Percentiles rank a stretch among this genome's conserved stretches.
phyloP scores from a whole-genome alignment of 805 yeast species.

The Nakazawaea wickerhamii region DNA sequence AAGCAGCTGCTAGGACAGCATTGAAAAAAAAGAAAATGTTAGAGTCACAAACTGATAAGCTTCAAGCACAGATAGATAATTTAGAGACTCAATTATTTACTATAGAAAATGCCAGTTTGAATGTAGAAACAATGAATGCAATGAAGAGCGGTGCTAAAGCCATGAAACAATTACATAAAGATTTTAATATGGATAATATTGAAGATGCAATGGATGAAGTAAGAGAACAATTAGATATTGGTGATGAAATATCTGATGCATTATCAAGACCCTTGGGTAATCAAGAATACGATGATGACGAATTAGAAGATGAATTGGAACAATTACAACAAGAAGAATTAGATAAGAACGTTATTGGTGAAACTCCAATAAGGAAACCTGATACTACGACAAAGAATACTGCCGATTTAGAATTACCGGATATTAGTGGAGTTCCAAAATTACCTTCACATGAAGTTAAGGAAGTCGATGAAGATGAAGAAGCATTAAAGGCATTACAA shows the following conservation, averaged over 20 bases:
- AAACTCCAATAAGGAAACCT: constrained; percentile 32
- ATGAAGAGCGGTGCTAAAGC: constrained; percentile 98
- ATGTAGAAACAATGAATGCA: constrained; percentile 96
- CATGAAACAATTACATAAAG: constrained; percentile 93
- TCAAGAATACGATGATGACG: constrained; percentile 81
- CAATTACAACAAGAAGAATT: constrained; percentile 78
- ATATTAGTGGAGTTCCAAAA: constrained; percentile 38
- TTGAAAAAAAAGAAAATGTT: constrained; percentile 81
- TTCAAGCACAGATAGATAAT: constrained; percentile 84
- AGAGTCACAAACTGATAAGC: constrained; percentile 71
- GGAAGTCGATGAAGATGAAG: constrained; percentile 68
- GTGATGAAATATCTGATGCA: constrained; percentile 95
- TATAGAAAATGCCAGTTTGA: constrained; percentile 92
- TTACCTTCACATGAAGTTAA: constrained; percentile 46
- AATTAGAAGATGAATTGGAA: constrained; percentile 90
- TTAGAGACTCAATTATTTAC: constrained; percentile 86
- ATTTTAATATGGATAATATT: constrained; percentile 91
- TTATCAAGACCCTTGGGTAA: constrained; percentile 88
- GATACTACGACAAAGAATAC: constrained; percentile 16
- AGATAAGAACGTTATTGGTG: constrained; percentile 50
- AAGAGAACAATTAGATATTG: constrained; percentile 91
- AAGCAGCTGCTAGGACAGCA: constrained; percentile 75
- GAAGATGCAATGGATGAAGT: constrained; percentile 98
- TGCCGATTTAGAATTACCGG: constrained; percentile 41
- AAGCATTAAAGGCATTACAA: constrained; percentile 72